phyloP scores from a whole-genome alignment of 2,329 filamentous ascomycete genomes.

The Colletotrichum spinosum region DNA sequence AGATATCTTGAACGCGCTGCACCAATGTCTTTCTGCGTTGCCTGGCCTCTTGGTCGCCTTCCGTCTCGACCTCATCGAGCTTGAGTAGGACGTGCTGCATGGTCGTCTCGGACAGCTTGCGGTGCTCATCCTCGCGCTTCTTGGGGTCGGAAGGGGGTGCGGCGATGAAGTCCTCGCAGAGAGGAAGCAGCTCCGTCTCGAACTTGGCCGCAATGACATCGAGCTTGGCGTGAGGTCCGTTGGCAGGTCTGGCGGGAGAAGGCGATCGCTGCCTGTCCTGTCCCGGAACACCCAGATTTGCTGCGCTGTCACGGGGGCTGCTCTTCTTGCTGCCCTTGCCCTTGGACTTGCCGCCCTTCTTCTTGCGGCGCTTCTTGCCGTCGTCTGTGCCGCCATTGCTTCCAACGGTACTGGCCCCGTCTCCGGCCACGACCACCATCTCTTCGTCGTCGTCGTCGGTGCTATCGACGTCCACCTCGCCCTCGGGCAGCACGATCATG shows the following conservation, averaged over 20 bases:
- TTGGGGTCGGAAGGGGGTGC: constrained; percentile 73
- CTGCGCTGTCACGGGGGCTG: constrained; percentile 58
- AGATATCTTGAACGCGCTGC: constrained; percentile 74
- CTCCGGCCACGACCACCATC: constrained; percentile 61
- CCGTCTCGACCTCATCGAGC: constrained; percentile 80
- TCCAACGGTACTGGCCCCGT: constrained; percentile 44
- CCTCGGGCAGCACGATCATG: constrained; percentile 59
- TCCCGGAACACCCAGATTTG: constrained; percentile 48
- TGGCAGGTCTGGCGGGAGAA: constrained; percentile 49
- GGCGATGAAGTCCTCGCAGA: constrained; percentile 71
- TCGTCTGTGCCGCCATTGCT: constrained; percentile 41
- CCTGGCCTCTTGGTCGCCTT: constrained; percentile 74
- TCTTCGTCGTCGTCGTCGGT: constrained; percentile 55
- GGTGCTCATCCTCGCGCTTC: constrained; percentile 80
- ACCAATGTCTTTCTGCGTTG: constrained; percentile 77
- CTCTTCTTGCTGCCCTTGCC: constrained; percentile 47
- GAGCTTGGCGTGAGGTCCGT: constrained; percentile 69
- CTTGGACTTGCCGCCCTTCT: constrained; percentile 50
- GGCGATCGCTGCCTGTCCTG: constrained; percentile 51
- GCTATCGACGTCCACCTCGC: constrained; percentile 51
- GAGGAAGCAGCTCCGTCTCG: constrained; percentile 71
- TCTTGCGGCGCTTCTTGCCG: constrained; percentile 53
- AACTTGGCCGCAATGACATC: constrained; percentile 75
- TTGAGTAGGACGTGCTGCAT: constrained; percentile 82
- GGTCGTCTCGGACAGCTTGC: constrained; percentile 79